Evolutionary conservation across 768 basidiomycete species (phyloP).

Genomic region (Sporobolomyces phaffii): DNA sequence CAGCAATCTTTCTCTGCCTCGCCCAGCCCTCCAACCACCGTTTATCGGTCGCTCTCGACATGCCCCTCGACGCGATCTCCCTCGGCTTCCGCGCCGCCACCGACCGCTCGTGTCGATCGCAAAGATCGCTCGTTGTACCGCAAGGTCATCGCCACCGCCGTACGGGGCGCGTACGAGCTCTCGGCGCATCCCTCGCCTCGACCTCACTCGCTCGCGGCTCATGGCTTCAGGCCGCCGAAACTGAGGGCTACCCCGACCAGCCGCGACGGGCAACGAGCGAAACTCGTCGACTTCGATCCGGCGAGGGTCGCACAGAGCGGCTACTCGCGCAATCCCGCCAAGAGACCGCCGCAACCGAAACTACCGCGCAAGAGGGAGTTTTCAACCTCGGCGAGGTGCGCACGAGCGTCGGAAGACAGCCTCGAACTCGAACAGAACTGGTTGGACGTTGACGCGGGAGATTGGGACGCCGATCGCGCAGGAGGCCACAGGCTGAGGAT

Average conservation of each 20-base stretch:
- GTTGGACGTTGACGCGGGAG: neutral
- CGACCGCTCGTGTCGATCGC: no score
- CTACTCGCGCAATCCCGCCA: neutral
- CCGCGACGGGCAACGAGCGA: neutral
- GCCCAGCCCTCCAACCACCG: neutral
- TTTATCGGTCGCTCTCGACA: neutral
- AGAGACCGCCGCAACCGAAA: neutral
- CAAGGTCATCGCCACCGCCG: neutral
- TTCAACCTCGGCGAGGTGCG: neutral
- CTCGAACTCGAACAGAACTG: neutral
- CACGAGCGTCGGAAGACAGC: neutral
- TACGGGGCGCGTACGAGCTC: conserved; percentile 6
- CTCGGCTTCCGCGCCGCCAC: neutral
- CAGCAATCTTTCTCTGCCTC: neutral
- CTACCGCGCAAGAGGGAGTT: neutral
- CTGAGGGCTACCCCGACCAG: neutral
- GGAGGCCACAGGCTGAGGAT: neutral
- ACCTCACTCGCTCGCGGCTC: neutral
- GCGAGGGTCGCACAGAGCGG: neutral
- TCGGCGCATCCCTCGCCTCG: neutral
- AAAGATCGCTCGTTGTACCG: neutral
- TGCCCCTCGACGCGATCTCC: neutral
- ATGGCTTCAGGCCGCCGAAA: conserved; percentile 1
- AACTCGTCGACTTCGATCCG: neutral
- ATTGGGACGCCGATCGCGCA: neutral